Evolutionary conservation across 176 grass and related monocot genomes (phyloP), one percentile per base, ranked within the genome.

Genomic region (Thinopyrum elongatum): DNA sequence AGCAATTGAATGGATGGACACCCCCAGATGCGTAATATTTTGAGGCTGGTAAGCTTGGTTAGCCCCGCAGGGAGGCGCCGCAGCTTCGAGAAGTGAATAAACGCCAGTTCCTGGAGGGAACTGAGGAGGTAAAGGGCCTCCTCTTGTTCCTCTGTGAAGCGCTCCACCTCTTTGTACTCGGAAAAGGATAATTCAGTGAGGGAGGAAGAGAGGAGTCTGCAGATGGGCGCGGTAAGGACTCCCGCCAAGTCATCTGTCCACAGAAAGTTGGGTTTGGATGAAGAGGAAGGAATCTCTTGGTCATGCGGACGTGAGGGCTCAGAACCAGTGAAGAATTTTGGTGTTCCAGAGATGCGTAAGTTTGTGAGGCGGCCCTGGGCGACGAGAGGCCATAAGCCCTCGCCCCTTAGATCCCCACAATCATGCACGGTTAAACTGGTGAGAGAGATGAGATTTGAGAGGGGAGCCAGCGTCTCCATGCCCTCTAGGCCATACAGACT

Each of bases 381-480:
- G 0, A 76, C 11, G 4, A 84, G 19, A 49, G 70, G 19, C 82
- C 21, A 35, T 7, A 85, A 3, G 9, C 63, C 47, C 6, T 42
- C 15, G 0, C 12, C 9, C 63, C 27, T 83, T n/a, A 71, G 10
- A 36, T 78, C 49, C 21, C 5, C 38, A 2, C 57, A 65, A 0
- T 0, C 0, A 0, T 0, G 0, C 0, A 66, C 1, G 0, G 0
- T 0, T 74, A 89, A 66, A 8, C 0, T 0, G 2, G 21, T 36
- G 77, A 89, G 73, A 17, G 26, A 46, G 27, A 2, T 0, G 23
- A 89, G 66, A 46, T 80, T 84, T 10, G 67, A 80, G 31, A 89
- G 67, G 1, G 23, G 17, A 10, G 0, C 5, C 4, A 83, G 4
- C 8, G 26, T 81, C 3, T 7, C 33, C 3, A 67, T 44, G 28